Conservation (phyloP, 2,329 filamentous ascomycete species). For the Alternaria rosae region DNA sequence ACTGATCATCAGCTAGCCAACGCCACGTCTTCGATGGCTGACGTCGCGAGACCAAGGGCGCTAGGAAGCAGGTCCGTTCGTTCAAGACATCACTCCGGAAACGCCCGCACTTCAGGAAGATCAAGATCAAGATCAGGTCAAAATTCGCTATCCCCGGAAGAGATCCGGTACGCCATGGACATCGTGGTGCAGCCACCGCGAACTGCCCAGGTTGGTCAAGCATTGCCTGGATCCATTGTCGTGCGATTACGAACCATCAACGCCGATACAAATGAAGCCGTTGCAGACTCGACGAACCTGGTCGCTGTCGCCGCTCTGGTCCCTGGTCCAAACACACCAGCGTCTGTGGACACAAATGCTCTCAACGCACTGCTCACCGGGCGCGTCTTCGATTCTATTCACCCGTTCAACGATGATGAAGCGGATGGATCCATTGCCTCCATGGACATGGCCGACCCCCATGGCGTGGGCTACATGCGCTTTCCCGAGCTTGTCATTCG, state of each 20-base stretch:
- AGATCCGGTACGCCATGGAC: slow-evolving; percentile 49
- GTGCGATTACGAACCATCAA: slow-evolving; percentile 46
- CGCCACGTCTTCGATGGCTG: slow-evolving; percentile 42
- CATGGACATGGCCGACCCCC: slow-evolving; percentile 46
- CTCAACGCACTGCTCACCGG: slow-evolving; percentile 43
- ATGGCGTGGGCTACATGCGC: slow-evolving; percentile 48
- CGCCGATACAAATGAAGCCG: slow-evolving; percentile 41
- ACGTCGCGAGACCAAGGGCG: slow-evolving; percentile 48
- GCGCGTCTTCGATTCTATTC: slow-evolving; percentile 45
- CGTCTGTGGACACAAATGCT: slow-evolving; percentile 36
- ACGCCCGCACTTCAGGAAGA: slow-evolving; percentile 28
- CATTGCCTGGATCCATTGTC: slow-evolving; percentile 41
- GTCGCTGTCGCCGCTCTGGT: slow-evolving; percentile 44
- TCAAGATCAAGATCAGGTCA: slow-evolving; percentile 38
- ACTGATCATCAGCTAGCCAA: slow-evolving; percentile 23
- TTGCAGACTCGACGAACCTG: slow-evolving; percentile 44
- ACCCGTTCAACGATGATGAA: slow-evolving; percentile 47
- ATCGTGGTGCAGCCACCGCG: slow-evolving; percentile 48
- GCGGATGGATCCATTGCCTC: slow-evolving; percentile 46
- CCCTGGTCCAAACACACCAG: slow-evolving; percentile 37
- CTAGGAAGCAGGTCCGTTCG: slow-evolving; percentile 42
- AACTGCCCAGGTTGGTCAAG: slow-evolving; percentile 42
- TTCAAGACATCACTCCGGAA: slow-evolving; percentile 38
- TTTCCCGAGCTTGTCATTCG: slow-evolving; percentile 48
- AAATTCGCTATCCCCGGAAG: slow-evolving; percentile 34